Evolutionary conservation across 2,329 filamentous ascomycete genomes (phyloP).

Genomic region (Lecanicillium sp.): DNA sequence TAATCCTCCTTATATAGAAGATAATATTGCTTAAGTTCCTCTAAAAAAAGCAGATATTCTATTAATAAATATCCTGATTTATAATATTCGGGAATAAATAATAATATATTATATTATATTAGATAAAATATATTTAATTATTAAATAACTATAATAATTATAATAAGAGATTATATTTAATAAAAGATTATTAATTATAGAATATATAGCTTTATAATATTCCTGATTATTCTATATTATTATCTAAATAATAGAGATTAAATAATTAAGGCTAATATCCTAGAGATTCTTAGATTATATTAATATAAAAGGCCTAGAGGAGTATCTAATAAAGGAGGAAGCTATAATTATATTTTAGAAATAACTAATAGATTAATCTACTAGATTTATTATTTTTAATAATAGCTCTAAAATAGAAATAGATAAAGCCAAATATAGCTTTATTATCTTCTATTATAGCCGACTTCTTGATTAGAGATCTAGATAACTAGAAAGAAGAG

Average conservation of each 20-base stretch:
- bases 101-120: background rate
- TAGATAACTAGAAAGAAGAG: too few relatives aligned
- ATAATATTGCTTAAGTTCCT: slow-evolving; percentile 1
- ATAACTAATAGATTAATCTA: too few relatives aligned
- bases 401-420: slow-evolving; percentile 1
- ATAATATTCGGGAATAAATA: background rate
- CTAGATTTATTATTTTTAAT: too few relatives aligned
- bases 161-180: slow-evolving; percentile 2
- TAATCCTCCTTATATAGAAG: slow-evolving; percentile 4
- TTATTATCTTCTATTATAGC: slow-evolving; percentile 1
- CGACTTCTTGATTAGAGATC: too few relatives aligned
- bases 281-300: slow-evolving; percentile 3
- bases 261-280: slow-evolving; percentile 1
- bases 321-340: background rate
- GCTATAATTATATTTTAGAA: background rate
- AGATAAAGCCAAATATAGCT: slow-evolving; percentile 1
- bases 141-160: slow-evolving; percentile 1
- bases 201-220: background rate
- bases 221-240: background rate
- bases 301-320: background rate
- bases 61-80: background rate
- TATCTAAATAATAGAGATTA: background rate
- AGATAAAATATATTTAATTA: slow-evolving; percentile 2
- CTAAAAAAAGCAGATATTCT: slow-evolving; percentile 3
- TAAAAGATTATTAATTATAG: too few relatives aligned